Evolutionary conservation across 164 flowering plant genomes (phyloP), one percentile per base, ranked within the genome.

Genomic region (Aristolochia californica): DNA sequence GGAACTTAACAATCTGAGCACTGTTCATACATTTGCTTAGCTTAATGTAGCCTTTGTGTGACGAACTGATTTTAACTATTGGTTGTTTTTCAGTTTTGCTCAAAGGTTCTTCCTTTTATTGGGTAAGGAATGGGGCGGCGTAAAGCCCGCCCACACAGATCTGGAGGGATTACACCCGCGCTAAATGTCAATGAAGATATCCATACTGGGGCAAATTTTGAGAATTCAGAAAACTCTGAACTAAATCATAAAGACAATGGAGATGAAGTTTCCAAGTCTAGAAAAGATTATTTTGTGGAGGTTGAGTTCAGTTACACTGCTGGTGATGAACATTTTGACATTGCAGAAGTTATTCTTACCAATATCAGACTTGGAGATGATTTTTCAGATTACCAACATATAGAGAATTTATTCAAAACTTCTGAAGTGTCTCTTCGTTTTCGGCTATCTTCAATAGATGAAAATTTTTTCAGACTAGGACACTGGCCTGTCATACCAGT

Each of bases 401-500:
- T 18, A 45, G 74, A 69, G 55, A 75, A 72, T 26, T 69, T 74
- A 57, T 63, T 50, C 18, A 15, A 27, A 48, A 75, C 74, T 48
- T 27, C 59, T 0, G 64, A 65, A 47, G 77, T 66, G 55, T 71
- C 66, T 45, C 70, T 86, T 60, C 72, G 88, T 66, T 76, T 91
- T 72, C 66, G 74, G 43, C 49, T 88, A 62, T 55, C 58, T 49
- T 73, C 76, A 67, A 75, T 76, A 4, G 73, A 61, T 58, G 75
- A 72, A 13, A 69, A 48, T 68, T 75, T 81, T n/a, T 68, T 87
- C 57, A 78, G 71, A 64, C 65, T 86, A 18, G 96, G 98, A 20
- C 85, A 87, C 58, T 83, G 95, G 85, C 95, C 95, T 49, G 73
- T 82, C 16, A 61, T 87, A 2, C 53, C 85, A 7, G 66, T 75